Conservation (phyloP, 1,284 basidiomycete species). For the Fistulina hepatica region DNA sequence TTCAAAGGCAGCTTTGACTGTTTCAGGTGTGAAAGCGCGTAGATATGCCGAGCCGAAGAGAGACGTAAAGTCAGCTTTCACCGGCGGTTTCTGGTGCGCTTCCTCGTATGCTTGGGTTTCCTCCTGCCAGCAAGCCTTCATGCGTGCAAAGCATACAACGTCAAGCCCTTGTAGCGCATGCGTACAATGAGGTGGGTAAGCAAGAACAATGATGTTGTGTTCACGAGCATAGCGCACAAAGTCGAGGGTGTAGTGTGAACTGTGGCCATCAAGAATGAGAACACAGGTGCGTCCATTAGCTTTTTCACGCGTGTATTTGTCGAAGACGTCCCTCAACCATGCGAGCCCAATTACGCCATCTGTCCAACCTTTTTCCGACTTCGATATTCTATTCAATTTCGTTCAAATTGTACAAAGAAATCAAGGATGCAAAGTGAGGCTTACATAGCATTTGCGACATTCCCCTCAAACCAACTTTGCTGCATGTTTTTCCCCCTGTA, state of each 20-base stretch:
- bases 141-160: constrained; percentile 13
- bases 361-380: constrained; percentile 21
- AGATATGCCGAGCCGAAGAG: constrained; percentile 20
- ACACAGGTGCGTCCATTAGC: constrained; percentile 19
- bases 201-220: constrained; percentile 24
- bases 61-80: constrained; percentile 20
- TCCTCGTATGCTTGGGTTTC: constrained; percentile 10
- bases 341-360: constrained; percentile 19
- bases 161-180: constrained; percentile 16
- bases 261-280: constrained; percentile 30
- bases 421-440: constrained; percentile 6
- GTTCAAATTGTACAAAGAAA: constrained; percentile 2
- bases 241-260: constrained; percentile 26
- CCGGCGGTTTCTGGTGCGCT: constrained; percentile 10
- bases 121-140: constrained; percentile 14
- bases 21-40: constrained; percentile 15
- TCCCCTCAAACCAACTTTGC: constrained; percentile 20
- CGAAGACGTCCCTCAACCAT: constrained; percentile 26
- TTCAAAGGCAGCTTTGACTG: constrained; percentile 20
- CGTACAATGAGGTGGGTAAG: constrained; percentile 21
- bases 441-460: constrained; percentile 19
- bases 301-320: constrained; percentile 24
- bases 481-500: constrained; percentile 25
- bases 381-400: constrained; percentile 10
- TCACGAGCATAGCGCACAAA: constrained; percentile 23